A percentile compares a stretch with the other conserved stretches of the same genome.
phyloP scores from a whole-genome alignment of 768 basidiomycete species.

The Tylopilus felleus region DNA sequence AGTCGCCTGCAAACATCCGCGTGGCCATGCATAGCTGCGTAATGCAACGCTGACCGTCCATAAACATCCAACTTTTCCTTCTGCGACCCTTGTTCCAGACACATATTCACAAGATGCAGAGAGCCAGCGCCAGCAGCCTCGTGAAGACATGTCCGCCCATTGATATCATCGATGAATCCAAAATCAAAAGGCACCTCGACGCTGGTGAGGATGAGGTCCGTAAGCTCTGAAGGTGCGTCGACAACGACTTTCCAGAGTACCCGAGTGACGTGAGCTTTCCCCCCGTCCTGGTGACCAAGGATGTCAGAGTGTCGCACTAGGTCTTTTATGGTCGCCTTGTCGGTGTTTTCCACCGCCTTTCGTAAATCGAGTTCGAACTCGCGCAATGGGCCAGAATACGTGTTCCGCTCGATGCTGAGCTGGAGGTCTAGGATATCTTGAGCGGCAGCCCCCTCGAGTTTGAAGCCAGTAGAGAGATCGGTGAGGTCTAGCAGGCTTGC shows the following conservation, averaged over 20 bases:
- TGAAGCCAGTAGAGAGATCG: slow-evolving; percentile 69
- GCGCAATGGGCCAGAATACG: slow-evolving; percentile 69
- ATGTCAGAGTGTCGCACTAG: slow-evolving; percentile 69
- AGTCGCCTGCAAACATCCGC: slow-evolving; percentile 70
- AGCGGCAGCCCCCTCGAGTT: slow-evolving; percentile 75
- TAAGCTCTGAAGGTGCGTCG: slow-evolving; percentile 70
- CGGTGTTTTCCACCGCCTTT: slow-evolving; percentile 65
- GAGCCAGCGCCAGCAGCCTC: slow-evolving; percentile 88
- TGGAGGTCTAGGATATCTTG: slow-evolving; percentile 75
- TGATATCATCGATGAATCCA: slow-evolving; percentile 93
- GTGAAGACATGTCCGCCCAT: slow-evolving; percentile 90
- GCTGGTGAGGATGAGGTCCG: slow-evolving; percentile 69
- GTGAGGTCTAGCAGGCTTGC: slow-evolving; percentile 77
- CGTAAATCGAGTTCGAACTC: slow-evolving; percentile 88
- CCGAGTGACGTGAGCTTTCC: slow-evolving; percentile 73
- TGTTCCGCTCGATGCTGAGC: slow-evolving; percentile 57
- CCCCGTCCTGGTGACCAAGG: slow-evolving; percentile 56
- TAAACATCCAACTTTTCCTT: slow-evolving; percentile 81
- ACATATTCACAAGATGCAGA: slow-evolving; percentile 72
- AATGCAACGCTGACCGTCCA: slow-evolving; percentile 91
- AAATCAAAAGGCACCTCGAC: slow-evolving; percentile 78
- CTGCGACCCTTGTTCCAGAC: slow-evolving; percentile 69
- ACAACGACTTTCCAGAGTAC: slow-evolving; percentile 93
- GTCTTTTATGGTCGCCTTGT: slow-evolving; percentile 60
- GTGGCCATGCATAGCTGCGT: slow-evolving; percentile 93